phyloP scores from a whole-genome alignment of 495 filamentous ascomycete genomes.

The Tuber melanosporum region DNA sequence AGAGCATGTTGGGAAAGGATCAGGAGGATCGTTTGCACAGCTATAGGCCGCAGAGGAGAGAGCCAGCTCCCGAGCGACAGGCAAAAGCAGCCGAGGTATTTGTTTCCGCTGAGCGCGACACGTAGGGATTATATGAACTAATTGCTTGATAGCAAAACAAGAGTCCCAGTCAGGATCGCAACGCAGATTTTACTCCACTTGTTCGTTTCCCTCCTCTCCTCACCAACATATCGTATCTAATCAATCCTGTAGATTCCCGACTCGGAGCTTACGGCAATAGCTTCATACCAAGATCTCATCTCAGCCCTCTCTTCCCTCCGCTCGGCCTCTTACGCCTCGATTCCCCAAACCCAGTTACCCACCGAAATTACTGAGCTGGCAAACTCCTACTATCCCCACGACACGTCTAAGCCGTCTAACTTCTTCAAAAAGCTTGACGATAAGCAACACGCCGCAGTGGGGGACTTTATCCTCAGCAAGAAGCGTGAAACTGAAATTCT shows the following conservation, averaged over 20 bases:
- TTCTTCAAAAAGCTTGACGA: constrained; percentile 37
- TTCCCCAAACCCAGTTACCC: constrained; percentile 21
- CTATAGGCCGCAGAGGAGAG: neutral
- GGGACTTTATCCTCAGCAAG: constrained; percentile 31
- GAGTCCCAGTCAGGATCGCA: neutral
- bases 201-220: neutral
- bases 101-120: neutral
- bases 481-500: constrained; percentile 78
- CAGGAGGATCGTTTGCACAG: neutral
- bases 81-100: neutral
- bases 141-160: neutral
- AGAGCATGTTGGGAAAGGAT: neutral
- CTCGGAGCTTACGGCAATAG: constrained; percentile 24
- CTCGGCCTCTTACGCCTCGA: constrained; percentile 12
- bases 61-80: neutral
- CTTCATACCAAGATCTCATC: constrained; percentile 28
- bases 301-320: constrained; percentile 9
- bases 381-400: constrained; percentile 32
- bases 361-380: constrained; percentile 32
- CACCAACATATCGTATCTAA: neutral
- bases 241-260: constrained; percentile 13
- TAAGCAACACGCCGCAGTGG: constrained; percentile 28
- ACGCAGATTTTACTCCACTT: neutral
- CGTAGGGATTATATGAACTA: neutral
- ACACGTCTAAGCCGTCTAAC: constrained; percentile 26